A percentile compares a stretch with the other conserved stretches of the same genome.
phyloP scores from a whole-genome alignment of 2,329 filamentous ascomycete species.

The Pseudogymnoascus sp. region DNA sequence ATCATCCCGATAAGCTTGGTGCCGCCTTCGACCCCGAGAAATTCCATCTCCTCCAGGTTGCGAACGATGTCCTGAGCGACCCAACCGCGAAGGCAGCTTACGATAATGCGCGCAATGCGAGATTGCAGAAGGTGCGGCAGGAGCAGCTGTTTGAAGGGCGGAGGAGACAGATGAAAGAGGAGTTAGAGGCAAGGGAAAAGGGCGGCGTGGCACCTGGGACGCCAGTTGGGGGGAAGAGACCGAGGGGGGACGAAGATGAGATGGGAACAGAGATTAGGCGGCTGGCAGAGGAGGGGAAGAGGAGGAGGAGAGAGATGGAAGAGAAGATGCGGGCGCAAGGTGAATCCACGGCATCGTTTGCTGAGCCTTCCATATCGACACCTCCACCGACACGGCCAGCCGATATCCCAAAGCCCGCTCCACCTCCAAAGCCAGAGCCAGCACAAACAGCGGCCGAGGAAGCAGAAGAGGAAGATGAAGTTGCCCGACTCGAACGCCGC shows the following conservation, averaged over 20 bases:
- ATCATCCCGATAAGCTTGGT: conserved; percentile 87
- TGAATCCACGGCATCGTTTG: conserved; percentile 4
- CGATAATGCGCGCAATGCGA: conserved; percentile 66
- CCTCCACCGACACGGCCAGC: conserved; percentile 17
- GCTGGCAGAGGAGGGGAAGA: conserved; percentile 44
- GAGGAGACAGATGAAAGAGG: conserved; percentile 71
- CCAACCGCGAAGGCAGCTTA: conserved; percentile 64
- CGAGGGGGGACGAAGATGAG: conserved; percentile 41
- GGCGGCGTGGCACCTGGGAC: conserved; percentile 35
- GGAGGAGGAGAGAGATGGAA: conserved; percentile 40
- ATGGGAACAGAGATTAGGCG: conserved; percentile 44
- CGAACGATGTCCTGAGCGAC: conserved; percentile 75
- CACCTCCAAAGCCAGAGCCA: conserved; percentile 10
- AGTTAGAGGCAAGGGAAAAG: conserved; percentile 70
- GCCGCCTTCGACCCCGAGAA: conserved; percentile 66
- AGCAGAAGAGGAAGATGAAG: conserved; percentile 32
- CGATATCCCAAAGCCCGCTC: conserved; percentile 11
- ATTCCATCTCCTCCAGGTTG: conserved; percentile 78
- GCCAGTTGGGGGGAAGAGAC: conserved; percentile 48
- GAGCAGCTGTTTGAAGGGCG: conserved; percentile 65
- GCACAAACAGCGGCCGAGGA: conserved; percentile 11
- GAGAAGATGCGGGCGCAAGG: conserved; percentile 29
- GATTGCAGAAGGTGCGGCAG: conserved; percentile 60
- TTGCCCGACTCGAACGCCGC: conserved; percentile 37
- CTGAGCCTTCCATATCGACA: conserved; percentile 11